Evolutionary conservation across 352 stramenopile genomes (phyloP).

Genomic region (Phytophthora constricta): DNA sequence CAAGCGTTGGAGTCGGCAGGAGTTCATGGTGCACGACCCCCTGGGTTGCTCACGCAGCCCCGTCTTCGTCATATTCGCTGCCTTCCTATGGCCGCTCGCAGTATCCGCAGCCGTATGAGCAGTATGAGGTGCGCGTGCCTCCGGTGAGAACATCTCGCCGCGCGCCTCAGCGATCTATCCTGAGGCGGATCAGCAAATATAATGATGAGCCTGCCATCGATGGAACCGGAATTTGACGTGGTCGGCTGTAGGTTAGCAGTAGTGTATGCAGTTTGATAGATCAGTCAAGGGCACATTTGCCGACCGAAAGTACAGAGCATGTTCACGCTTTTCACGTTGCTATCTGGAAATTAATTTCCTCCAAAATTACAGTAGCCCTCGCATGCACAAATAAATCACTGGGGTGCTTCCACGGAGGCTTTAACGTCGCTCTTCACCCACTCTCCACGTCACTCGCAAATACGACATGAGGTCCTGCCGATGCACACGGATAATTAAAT

Average conservation of each 20-base stretch:
- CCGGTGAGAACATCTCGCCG: constrained; percentile 29
- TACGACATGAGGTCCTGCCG: constrained; percentile 64
- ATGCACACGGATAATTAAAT: not conserved
- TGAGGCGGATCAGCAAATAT: constrained; percentile 67
- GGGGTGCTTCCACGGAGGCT: not conserved
- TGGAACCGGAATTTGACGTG: constrained; percentile 14
- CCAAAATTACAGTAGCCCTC: constrained; percentile 5
- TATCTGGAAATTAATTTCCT: constrained; percentile 1
- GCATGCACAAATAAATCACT: constrained; percentile 36
- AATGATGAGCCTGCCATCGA: constrained; percentile 45
- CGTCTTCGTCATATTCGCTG: constrained; percentile 24
- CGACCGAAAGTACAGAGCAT: not conserved
- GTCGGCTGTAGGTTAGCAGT: not conserved
- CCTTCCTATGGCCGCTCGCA: constrained; percentile 32
- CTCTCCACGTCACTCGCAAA: constrained; percentile 46
- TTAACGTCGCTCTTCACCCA: constrained; percentile 12
- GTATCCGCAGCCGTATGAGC: constrained; percentile 23
- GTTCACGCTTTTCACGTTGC: constrained; percentile 15
- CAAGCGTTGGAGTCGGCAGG: constrained; percentile 58
- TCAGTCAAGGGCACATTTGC: not conserved
- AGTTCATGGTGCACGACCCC: constrained; percentile 53
- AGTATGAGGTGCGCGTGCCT: constrained; percentile 19
- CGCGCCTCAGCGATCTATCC: constrained; percentile 41
- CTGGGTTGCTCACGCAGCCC: constrained; percentile 20
- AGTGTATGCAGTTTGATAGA: not conserved